Conservation (phyloP, 306 rosid genomes). For the Quercus bicolor region DNA sequence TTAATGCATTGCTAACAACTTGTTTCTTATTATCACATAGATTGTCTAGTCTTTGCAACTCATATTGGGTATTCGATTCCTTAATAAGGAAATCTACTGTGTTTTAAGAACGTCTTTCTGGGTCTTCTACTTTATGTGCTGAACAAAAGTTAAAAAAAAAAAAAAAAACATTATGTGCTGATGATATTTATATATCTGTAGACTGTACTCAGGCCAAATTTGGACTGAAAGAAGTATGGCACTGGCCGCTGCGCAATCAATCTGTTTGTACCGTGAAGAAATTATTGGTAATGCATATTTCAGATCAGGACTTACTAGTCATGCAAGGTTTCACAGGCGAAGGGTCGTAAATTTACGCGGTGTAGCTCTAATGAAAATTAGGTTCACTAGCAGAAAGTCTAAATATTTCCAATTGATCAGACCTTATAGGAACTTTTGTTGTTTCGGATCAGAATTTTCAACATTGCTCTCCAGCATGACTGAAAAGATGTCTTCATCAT, state of each 20-base stretch:
- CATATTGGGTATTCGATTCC: neutral
- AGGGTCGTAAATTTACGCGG: constrained; percentile 31
- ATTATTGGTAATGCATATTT: constrained; percentile 21
- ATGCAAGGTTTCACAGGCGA: constrained; percentile 33
- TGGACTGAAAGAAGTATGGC: constrained; percentile 23
- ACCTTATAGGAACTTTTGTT: constrained; percentile 23
- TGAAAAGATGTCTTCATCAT: constrained; percentile 25
- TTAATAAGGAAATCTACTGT: neutral
- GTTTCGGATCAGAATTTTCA: constrained; percentile 29
- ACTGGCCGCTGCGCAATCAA: constrained; percentile 36
- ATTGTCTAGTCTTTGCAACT: neutral
- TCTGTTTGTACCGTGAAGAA: constrained; percentile 30
- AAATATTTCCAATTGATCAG: constrained; percentile 23
- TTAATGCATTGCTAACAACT: neutral
- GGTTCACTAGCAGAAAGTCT: constrained; percentile 36
- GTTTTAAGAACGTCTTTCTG: neutral
- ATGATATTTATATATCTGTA: neutral
- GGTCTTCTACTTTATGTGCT: neutral
- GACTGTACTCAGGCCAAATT: constrained; percentile 23
- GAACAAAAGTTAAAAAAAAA: neutral
- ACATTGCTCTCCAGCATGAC: constrained; percentile 25
- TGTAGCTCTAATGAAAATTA: constrained; percentile 34
- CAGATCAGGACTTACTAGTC: constrained; percentile 28
- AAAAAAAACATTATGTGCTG: neutral
- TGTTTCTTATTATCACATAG: neutral